Evolutionary conservation across 2,329 filamentous ascomycete genomes (phyloP), one percentile per base, ranked within the genome.

Genomic region (Xylaria sp.): DNA sequence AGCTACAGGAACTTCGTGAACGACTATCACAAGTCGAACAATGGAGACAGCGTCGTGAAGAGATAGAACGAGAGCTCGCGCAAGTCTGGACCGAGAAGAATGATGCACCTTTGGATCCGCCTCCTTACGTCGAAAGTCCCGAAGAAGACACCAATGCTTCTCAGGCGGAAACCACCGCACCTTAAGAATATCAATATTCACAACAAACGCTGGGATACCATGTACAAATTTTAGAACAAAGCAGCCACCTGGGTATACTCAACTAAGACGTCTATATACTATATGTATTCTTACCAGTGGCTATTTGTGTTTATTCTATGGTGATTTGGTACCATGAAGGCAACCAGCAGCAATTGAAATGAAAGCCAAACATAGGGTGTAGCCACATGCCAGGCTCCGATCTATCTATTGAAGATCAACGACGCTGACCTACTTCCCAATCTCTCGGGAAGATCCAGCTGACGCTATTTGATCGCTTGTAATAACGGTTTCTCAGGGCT

Each of bases 1-100:
- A 99, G 80, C 84, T 98, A 17, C 88, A 92, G 59, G 93, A 97
- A 73, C 85, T 99, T 51, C 89, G 91, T 36, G 93, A 95, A 79
- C 87, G 92, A 28, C 83, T 99, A 7, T 86, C 89, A 11, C 90
- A 93, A 80, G 95, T 98, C 0, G 92, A 95, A 63, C 87, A 90
- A 74, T 97, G 93, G 93, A 93, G 95, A 83, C 82, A 83, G 72
- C 87, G 96, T 59, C 88, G 89, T 42, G 86, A 89, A 59, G 92
- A 94, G 79, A 97, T 99, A 75, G 94, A 98, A 76, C 81, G 82
- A 51, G 95, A 99, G 82, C 83, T 99, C 67, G 89, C 84, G 31
- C 82, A 85, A 72, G 87, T 89, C 46, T 89, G 87, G 87, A 86
- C 86, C 3, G 86, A 87, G 57, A 80, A 84, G 51, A 85, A 82